A percentile compares a stretch with the other conserved stretches of the same genome.
These are phyloP conservation scores for Salix suchowensis DNA, from an alignment of 345 rosid species.

Conservation along the genomic window DNA sequence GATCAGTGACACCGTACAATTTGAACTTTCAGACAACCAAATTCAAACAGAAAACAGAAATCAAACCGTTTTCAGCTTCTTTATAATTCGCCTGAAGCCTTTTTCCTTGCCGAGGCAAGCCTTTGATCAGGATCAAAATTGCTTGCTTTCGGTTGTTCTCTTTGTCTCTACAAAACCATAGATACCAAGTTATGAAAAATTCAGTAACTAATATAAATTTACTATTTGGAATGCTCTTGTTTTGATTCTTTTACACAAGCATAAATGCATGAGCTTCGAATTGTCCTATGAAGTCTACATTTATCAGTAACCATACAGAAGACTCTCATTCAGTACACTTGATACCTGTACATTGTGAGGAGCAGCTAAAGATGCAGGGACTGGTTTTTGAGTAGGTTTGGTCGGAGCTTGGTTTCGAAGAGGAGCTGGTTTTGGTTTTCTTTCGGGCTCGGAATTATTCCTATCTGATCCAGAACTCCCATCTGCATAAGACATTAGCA, in stretches of 20 bases:
- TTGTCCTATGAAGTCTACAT: not conserved
- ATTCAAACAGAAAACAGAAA: not conserved
- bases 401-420: constrained; percentile 50
- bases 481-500: constrained; percentile 33
- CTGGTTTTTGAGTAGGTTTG: constrained; percentile 39
- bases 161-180: constrained; percentile 52
- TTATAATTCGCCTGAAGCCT: constrained; percentile 86
- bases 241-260: not conserved
- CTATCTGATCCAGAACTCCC: constrained; percentile 72
- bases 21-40: not conserved
- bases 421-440: constrained; percentile 48
- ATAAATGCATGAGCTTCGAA: not conserved
- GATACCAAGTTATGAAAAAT: not conserved
- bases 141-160: constrained; percentile 52
- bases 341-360: constrained; percentile 53
- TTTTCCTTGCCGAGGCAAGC: constrained; percentile 66
- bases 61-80: constrained; percentile 86
- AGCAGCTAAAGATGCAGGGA: constrained; percentile 37
- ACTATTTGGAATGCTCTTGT: not conserved
- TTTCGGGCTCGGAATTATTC: constrained; percentile 66
- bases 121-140: constrained; percentile 50
- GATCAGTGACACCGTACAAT: not conserved
- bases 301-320: constrained; percentile 14
- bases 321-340: not conserved
- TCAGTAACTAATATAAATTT: not conserved